These are phyloP conservation scores for Lanzia echinophila DNA, from an alignment of 2,329 filamentous ascomycete species.

Conservation along the genomic window DNA sequence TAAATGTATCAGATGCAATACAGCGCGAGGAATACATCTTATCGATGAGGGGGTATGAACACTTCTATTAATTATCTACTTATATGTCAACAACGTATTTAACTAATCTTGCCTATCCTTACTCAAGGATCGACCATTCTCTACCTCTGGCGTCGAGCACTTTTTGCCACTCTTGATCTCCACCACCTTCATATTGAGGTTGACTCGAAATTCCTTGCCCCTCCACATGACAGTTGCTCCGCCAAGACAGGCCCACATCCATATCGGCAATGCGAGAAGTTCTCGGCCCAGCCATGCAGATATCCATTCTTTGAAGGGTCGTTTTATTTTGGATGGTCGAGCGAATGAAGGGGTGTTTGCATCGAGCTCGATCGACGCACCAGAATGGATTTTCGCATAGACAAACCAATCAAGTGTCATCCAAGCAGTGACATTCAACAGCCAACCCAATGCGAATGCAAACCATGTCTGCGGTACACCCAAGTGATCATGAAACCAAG, in stretches of 20 bases:
- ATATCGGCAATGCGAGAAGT: slow-evolving; percentile 76
- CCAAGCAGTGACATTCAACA: slow-evolving; percentile 61
- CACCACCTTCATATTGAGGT: slow-evolving; percentile 75
- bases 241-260: slow-evolving; percentile 84
- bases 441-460: slow-evolving; percentile 60
- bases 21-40: too few species aligned
- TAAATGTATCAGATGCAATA: too few species aligned
- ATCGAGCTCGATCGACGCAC: slow-evolving; percentile 63
- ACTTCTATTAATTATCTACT: too few species aligned
- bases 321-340: slow-evolving; percentile 49
- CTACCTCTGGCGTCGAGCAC: slow-evolving; percentile 11
- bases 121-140: slow-evolving; percentile 17
- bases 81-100: too few species aligned
- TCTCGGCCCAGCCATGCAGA: slow-evolving; percentile 82
- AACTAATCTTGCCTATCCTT: slow-evolving; percentile 26
- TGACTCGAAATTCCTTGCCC: slow-evolving; percentile 73
- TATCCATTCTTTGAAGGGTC: slow-evolving; percentile 65
- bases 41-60: too few species aligned
- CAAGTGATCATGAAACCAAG: slow-evolving; percentile 49
- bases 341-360: slow-evolving; percentile 70
- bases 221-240: slow-evolving; percentile 85
- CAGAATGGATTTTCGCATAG: slow-evolving; percentile 68
- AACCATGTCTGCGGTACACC: slow-evolving; percentile 59
- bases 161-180: slow-evolving; percentile 32
- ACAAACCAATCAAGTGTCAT: slow-evolving; percentile 66